phyloP scores from a whole-genome alignment of 2,329 filamentous ascomycete genomes.

The Penicillium sp. region DNA sequence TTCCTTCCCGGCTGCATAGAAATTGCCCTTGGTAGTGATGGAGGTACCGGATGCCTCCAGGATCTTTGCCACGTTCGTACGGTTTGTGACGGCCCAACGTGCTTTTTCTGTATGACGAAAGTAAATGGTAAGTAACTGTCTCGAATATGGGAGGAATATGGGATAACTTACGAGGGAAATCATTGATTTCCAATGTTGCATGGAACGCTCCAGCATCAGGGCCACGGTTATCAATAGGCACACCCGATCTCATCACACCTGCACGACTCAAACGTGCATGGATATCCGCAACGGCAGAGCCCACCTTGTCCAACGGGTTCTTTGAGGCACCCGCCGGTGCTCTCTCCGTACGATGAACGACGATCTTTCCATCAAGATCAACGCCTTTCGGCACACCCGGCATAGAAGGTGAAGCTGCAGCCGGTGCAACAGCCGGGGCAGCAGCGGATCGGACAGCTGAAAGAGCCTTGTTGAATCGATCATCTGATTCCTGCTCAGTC shows the following conservation, averaged over 20 bases:
- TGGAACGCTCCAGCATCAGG: slow-evolving; percentile 96
- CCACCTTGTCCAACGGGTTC: slow-evolving; percentile 78
- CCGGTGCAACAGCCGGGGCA: slow-evolving; percentile 34
- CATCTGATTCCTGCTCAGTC: slow-evolving; percentile 48
- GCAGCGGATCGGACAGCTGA: slow-evolving; percentile 63
- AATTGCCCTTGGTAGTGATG: slow-evolving; percentile 95
- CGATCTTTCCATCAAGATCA: slow-evolving; percentile 66
- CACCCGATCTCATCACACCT: slow-evolving; percentile 83
- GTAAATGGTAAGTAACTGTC: slow-evolving; percentile 9
- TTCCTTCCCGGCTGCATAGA: slow-evolving; percentile 78
- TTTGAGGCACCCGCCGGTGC: slow-evolving; percentile 49
- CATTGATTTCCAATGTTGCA: slow-evolving; percentile 96
- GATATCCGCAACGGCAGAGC: slow-evolving; percentile 86
- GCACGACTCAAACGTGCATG: slow-evolving; percentile 86
- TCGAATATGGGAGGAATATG: background rate
- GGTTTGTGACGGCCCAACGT: slow-evolving; percentile 96
- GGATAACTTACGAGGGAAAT: slow-evolving; percentile 71
- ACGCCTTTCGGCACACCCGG: slow-evolving; percentile 54
- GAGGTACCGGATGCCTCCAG: slow-evolving; percentile 90
- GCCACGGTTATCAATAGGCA: slow-evolving; percentile 97
- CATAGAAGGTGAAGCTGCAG: slow-evolving; percentile 26
- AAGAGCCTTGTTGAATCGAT: slow-evolving; percentile 58
- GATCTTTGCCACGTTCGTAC: slow-evolving; percentile 97
- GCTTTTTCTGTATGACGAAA: slow-evolving; percentile 66
- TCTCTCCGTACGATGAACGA: slow-evolving; percentile 67